Evolutionary conservation across 768 basidiomycete species (phyloP), one percentile per base, ranked within the genome.

Genomic region (Phaeotremella skinneri): DNA sequence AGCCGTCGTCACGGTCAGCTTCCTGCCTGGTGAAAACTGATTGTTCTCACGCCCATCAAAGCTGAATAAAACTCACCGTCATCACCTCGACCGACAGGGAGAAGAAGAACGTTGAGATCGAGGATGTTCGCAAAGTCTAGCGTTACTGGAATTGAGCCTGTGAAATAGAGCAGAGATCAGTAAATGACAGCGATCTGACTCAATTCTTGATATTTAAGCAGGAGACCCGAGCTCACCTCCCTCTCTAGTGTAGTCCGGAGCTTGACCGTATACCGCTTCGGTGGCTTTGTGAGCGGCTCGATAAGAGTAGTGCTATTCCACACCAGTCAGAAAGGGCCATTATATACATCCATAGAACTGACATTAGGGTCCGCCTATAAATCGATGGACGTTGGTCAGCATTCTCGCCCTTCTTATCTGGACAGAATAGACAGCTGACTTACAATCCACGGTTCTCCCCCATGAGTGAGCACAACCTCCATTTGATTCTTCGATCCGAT

Each of bases 81-180:
- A 70, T 97, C 91, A 1, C 90, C 89, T 50, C 93, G 82, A 1
- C 91, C 91, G 87, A 94, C 93, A 0, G 92, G 94, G 27, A 97
- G 81, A 20, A 97, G 79, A 56, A 93, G 76, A 7, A 96, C 90
- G 70, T 92, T 96, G 55, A 91, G 87, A 30, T 85, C 84, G 47
- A 96, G 79, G 43, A 84, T 84, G 72, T 96, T 90, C 9, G 92
- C 90, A 74, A 98, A 94, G 1, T 91, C 93, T 57, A 97, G 81
- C 3, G 91, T 93, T 29, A 94, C 89, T 0, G 92, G 92, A 62
- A 93, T 93, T 4, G 90, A 90, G 3, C 93, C 93, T 72, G 45
- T 37, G 2, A 16, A 31, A 55, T 23, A 30, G 21, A 23, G n/a
- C 20, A 30, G 21, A 30, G 17, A 14, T 4, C n/a, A n/a, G n/a